Evolutionary conservation across 2,329 filamentous ascomycete genomes (phyloP).

Genomic region (Pyricularia grisea): DNA sequence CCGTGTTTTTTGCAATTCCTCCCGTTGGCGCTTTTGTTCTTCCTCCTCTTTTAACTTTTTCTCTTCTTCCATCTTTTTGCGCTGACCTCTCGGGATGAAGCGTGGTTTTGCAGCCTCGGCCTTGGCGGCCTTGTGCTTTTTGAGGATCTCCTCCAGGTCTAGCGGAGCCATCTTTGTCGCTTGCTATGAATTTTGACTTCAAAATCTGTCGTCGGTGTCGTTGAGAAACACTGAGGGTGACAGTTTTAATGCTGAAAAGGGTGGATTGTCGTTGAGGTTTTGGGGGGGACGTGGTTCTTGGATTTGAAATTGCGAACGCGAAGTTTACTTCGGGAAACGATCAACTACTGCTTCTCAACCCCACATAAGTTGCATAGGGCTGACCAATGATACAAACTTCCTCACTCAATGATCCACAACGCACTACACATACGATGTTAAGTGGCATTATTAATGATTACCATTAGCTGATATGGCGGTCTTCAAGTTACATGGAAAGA

Average conservation of each 20-base stretch:
- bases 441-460: too few relatives aligned
- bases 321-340: background rate
- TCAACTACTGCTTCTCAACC: background rate
- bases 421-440: too few relatives aligned
- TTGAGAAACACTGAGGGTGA: background rate
- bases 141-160: conserved; percentile 77
- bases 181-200: background rate
- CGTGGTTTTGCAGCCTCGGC: conserved; percentile 79
- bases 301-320: background rate
- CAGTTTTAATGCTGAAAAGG: background rate
- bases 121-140: conserved; percentile 78
- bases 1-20: conserved; percentile 38
- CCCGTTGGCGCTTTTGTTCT: conserved; percentile 42
- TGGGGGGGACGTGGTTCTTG: background rate
- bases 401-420: background rate
- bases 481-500: too few relatives aligned
- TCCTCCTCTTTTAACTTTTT: conserved; percentile 46
- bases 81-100: conserved; percentile 68
- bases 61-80: conserved; percentile 42
- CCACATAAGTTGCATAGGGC: background rate
- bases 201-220: background rate
- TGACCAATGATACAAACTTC: background rate
- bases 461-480: too few relatives aligned
- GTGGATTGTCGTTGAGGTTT: background rate
- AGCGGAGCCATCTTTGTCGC: conserved; percentile 38